Evolutionary conservation across 2,329 filamentous ascomycete genomes (phyloP).

Genomic region (Cytospora schulzeri): DNA sequence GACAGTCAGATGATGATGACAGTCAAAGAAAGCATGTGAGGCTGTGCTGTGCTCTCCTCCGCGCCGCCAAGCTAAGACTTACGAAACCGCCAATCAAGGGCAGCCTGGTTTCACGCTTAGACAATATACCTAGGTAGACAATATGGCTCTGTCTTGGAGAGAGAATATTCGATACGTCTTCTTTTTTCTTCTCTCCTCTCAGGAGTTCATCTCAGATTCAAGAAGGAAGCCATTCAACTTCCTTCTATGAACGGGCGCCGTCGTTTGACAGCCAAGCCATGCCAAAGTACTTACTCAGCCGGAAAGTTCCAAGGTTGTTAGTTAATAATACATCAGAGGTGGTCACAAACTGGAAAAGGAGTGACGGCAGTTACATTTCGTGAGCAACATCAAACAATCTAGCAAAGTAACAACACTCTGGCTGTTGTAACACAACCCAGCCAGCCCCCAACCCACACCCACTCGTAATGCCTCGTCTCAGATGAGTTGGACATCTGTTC

Average conservation of each 20-base stretch:
- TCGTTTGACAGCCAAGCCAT: too few species aligned
- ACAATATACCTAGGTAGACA: too few species aligned
- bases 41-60: conserved; percentile 10
- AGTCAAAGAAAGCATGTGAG: background rate
- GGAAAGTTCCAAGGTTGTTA: too few species aligned
- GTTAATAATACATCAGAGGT: background rate
- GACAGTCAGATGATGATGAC: background rate
- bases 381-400: conserved; percentile 1
- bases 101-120: conserved; percentile 1
- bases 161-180: background rate
- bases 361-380: background rate
- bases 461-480: conserved; percentile 16
- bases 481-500: conserved; percentile 29
- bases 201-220: background rate
- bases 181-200: too few species aligned
- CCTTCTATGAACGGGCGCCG: too few species aligned
- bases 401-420: conserved; percentile 2
- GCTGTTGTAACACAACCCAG: background rate
- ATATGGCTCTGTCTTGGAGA: background rate
- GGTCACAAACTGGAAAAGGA: background rate
- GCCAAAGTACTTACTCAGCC: too few species aligned
- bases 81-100: conserved; percentile 7
- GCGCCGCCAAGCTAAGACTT: conserved; percentile 5
- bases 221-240: background rate
- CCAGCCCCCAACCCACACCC: background rate